Base-by-base conservation (phyloP, 2,329 filamentous ascomycete genomes). In the Colletotrichum magnum region DNA sequence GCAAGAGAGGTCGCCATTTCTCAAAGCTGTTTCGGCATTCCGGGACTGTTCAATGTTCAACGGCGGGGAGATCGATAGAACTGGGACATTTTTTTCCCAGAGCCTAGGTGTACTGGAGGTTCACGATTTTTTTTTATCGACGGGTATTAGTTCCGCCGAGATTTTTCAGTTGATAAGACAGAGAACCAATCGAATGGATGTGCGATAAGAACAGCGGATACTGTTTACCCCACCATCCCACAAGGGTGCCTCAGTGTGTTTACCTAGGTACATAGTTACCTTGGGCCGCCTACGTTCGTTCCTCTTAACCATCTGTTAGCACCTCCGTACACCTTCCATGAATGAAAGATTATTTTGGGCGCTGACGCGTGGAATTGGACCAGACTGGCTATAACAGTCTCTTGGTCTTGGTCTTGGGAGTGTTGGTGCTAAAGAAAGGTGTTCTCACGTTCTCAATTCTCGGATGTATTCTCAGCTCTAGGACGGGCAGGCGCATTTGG, bases 1-100 rank as follows among this genome's bases (percentile, higher is more conserved):
- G 95, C 93, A 75, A 99, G 92, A 78, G 94, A 92, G 70, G 94
- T 94, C 75, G 92, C 87, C 94, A 97, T 97, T 72, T 47, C 21
- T 65, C 50, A 69, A 47, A 61, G 21, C 51, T n/a, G 57, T 68
- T 67, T 58, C 65, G 58, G 68, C 68, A 59, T 64, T 76, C 52
- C 58, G 68, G 26, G 53, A 43, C 56, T 16, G 54, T 70, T 71
- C 71, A 73, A 48, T 43, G 24, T 39, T 64, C 58, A 41, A 73
- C 74, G 58, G 71, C 69, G 71, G 57, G 65, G 67, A 51, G 47
- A 36, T 36, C 43, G 21, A 18, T 28, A 58, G 70, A 10, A 61
- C 43, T 69, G 59, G 24, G 47, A 48, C 41, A 59, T 50, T 45
- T 67, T 51, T 51, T 47, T 43, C 16, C 36, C 26, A 16, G 45